phyloP scores from a whole-genome alignment of 192 early-diverging fungal species.

The Entomortierella lignicola region DNA sequence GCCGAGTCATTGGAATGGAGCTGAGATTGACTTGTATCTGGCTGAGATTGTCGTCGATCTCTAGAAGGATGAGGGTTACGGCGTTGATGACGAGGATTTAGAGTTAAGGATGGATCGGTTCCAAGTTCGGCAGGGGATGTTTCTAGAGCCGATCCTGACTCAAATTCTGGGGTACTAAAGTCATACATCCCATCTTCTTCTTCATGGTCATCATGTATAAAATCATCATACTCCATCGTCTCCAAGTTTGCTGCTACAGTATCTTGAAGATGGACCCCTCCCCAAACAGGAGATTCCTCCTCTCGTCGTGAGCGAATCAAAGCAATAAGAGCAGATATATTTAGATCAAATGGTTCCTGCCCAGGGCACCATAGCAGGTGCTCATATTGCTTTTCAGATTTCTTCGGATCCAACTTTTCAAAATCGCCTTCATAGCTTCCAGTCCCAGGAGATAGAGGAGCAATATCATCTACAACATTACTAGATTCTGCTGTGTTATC shows the following conservation, averaged over 20 bases:
- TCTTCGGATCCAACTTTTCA: slow-evolving; percentile 10
- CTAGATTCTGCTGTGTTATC: not conserved
- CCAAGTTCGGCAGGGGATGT: not conserved
- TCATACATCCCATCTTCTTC: slow-evolving; percentile 52
- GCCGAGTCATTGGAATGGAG: not conserved
- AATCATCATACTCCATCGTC: slow-evolving; percentile 22
- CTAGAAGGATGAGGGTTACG: slow-evolving; percentile 26
- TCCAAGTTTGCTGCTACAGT: slow-evolving; percentile 32
- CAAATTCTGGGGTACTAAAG: not conserved
- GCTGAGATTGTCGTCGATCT: slow-evolving; percentile 13
- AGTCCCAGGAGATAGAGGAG: slow-evolving; percentile 10
- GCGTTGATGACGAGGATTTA: slow-evolving; percentile 10
- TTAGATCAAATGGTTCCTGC: slow-evolving; percentile 44
- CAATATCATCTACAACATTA: not conserved
- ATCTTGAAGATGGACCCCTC: slow-evolving; percentile 42
- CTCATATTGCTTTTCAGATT: slow-evolving; percentile 3
- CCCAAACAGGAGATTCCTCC: slow-evolving; percentile 44
- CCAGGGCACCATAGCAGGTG: slow-evolving; percentile 35
- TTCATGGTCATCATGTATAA: slow-evolving; percentile 47
- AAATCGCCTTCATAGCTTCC: slow-evolving; percentile 37
- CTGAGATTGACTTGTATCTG: not conserved
- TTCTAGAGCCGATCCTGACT: not conserved
- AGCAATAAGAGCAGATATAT: slow-evolving; percentile 22
- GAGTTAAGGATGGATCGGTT: not conserved
- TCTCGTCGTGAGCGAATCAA: slow-evolving; percentile 38